phyloP scores from a whole-genome alignment of 768 basidiomycete species.

The Suillus brevipes region DNA sequence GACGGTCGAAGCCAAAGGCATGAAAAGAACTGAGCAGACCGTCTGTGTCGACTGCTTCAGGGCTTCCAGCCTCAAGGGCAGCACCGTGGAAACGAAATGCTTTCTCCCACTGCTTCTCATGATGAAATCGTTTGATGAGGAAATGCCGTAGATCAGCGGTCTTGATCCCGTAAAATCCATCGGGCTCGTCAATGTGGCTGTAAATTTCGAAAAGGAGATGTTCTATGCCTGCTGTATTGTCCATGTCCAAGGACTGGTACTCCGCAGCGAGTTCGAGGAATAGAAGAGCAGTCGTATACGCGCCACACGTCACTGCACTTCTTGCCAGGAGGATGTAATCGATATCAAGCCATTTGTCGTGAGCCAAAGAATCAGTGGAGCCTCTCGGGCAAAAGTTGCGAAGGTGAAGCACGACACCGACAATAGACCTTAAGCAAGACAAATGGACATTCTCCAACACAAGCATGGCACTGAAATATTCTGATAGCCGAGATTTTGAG shows the following conservation, averaged over 20 bases:
- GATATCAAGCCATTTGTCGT: constrained; percentile 81
- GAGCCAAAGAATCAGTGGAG: constrained; percentile 43
- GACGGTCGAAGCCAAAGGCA: constrained; percentile 84
- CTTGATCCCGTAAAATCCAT: constrained; percentile 95
- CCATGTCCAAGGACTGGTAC: constrained; percentile 32
- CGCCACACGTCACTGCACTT: constrained; percentile 74
- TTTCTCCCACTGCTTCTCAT: constrained; percentile 91
- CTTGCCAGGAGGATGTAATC: constrained; percentile 71
- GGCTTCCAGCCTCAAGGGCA: constrained; percentile 61
- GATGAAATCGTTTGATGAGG: constrained; percentile 83
- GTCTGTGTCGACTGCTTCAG: constrained; percentile 44
- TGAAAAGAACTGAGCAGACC: constrained; percentile 82
- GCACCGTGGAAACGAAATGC: constrained; percentile 92
- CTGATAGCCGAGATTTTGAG: constrained; percentile 22
- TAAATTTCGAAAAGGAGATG: constrained; percentile 90
- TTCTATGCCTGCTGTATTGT: constrained; percentile 45
- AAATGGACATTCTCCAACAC: constrained; percentile 29
- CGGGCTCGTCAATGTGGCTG: constrained; percentile 93
- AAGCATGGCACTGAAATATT: constrained; percentile 29
- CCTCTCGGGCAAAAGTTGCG: constrained; percentile 57
- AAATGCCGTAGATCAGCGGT: constrained; percentile 76
- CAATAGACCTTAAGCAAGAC: constrained; percentile 58
- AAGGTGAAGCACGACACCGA: constrained; percentile 78
- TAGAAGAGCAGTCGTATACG: constrained; percentile 87
- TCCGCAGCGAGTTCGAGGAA: constrained; percentile 83